Percentiles rank a stretch among this genome's conserved stretches.
Evolutionary conservation across 2,329 filamentous ascomycete genomes (phyloP).

Genomic region (Diaporthe australafricana): DNA sequence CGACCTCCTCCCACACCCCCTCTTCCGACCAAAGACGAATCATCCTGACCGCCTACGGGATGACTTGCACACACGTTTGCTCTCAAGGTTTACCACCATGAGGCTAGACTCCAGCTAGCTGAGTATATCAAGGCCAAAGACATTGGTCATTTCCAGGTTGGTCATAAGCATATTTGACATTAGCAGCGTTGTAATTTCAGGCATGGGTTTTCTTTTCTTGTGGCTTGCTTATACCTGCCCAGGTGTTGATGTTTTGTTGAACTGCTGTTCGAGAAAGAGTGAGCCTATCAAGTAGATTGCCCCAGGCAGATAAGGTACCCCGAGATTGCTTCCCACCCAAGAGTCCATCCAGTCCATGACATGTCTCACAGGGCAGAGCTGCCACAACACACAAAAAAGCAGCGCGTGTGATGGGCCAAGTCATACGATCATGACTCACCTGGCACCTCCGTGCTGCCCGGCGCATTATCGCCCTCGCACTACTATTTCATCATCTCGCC

Average conservation of each 20-base stretch:
- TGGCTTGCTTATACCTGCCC: not conserved
- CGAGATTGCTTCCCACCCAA: not conserved
- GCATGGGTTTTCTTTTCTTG: not conserved
- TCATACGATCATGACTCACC: slow-evolving; percentile 29
- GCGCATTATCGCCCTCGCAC: slow-evolving; percentile 7
- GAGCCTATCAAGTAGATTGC: too few species aligned
- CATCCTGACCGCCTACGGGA: not conserved
- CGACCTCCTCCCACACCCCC: not conserved
- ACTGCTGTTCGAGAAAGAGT: too few species aligned
- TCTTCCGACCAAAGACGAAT: not conserved
- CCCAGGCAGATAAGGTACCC: too few species aligned
- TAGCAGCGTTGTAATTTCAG: too few species aligned
- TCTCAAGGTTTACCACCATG: not conserved
- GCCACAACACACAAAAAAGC: not conserved
- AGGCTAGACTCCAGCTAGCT: not conserved
- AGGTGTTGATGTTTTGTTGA: too few species aligned
- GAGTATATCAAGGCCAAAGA: not conserved
- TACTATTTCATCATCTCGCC: slow-evolving; percentile 29
- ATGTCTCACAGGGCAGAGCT: slow-evolving; percentile 1
- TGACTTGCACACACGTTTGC: too few species aligned
- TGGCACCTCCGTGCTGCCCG: not conserved
- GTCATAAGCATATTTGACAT: too few species aligned
- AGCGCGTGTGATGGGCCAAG: not conserved
- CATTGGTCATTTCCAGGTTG: too few species aligned
- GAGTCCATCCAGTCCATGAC: not conserved